These are phyloP conservation scores for Hypoxylon sp. DNA, from an alignment of 2,329 filamentous ascomycete genomes.

Conservation along the genomic window DNA sequence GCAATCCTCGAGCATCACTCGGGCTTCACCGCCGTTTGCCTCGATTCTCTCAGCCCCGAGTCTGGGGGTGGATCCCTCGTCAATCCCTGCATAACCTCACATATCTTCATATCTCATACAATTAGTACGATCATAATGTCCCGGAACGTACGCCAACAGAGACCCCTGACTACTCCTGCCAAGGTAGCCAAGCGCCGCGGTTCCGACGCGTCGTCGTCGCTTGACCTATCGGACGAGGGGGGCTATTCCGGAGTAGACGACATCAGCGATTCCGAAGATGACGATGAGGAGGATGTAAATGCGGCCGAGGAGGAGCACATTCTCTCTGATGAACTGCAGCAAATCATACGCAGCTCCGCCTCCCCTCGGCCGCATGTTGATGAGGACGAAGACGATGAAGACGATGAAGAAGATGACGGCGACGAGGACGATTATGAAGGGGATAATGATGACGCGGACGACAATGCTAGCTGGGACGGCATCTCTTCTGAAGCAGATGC, in stretches of 20 bases:
- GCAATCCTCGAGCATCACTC: slow-evolving; percentile 32
- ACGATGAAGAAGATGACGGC: slow-evolving; percentile 59
- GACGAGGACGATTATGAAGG: slow-evolving; percentile 60
- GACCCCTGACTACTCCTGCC: slow-evolving; percentile 60
- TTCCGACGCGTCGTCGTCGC: slow-evolving; percentile 69
- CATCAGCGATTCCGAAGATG: slow-evolving; percentile 82
- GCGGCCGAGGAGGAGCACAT: slow-evolving; percentile 85
- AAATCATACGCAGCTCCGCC: slow-evolving; percentile 59
- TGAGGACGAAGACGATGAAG: slow-evolving; percentile 59
- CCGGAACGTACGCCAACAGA: slow-evolving; percentile 66
- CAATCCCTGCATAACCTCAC: slow-evolving; percentile 48
- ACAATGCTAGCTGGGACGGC: slow-evolving; percentile 70
- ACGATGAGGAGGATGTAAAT: slow-evolving; percentile 84
- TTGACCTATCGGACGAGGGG: slow-evolving; percentile 74
- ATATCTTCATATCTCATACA: slow-evolving; percentile 41
- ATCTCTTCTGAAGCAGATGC: slow-evolving; percentile 62
- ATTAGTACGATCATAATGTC: slow-evolving; percentile 61
- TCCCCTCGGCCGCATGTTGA: slow-evolving; percentile 67
- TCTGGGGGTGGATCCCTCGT: slow-evolving; percentile 46
- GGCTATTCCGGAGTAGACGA: slow-evolving; percentile 84
- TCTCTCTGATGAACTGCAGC: slow-evolving; percentile 63
- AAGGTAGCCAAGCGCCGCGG: slow-evolving; percentile 64
- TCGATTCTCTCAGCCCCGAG: slow-evolving; percentile 42
- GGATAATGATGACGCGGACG: slow-evolving; percentile 57
- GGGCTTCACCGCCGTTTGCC: slow-evolving; percentile 59